These are phyloP conservation scores for Globisporangium abappressorium DNA, from an alignment of 352 stramenopile genomes.

Conservation along the genomic window DNA sequence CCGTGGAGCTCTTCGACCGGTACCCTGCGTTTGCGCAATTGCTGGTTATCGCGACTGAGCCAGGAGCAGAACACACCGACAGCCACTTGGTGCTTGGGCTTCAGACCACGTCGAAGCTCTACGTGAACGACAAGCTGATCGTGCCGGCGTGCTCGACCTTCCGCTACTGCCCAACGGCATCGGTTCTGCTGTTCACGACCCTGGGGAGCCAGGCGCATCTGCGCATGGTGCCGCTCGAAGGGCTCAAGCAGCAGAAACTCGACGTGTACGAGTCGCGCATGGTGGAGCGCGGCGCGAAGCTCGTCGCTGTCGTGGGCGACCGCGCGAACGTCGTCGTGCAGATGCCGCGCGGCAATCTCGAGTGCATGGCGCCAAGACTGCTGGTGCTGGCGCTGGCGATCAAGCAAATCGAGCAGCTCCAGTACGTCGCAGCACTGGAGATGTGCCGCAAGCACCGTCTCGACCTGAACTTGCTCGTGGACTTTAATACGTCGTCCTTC, in stretches of 20 bases:
- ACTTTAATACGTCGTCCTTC: conserved; percentile 51
- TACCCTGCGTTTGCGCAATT: conserved; percentile 40
- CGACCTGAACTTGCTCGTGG: conserved; percentile 76
- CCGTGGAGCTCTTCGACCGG: conserved; percentile 17
- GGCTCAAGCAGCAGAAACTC: conserved; percentile 17
- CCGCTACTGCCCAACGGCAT: conserved; percentile 35
- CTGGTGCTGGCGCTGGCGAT: conserved; percentile 51
- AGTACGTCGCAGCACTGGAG: conserved; percentile 57
- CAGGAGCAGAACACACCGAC: conserved; percentile 3
- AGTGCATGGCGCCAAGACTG: conserved; percentile 57
- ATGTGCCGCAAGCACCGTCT: conserved; percentile 73
- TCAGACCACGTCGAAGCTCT: conserved; percentile 42
- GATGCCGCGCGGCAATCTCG: conserved; percentile 75
- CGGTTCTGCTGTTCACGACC: conserved; percentile 61
- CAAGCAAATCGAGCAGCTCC: conserved; percentile 33
- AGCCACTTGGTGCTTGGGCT: conserved; percentile 38
- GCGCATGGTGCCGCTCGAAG: conserved; percentile 40
- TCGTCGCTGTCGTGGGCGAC: conserved; percentile 55
- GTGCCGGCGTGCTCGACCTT: conserved; percentile 59
- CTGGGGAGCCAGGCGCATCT: conserved; percentile 56
- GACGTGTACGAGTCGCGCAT: conserved; percentile 34
- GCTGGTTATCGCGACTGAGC: conserved; percentile 17
- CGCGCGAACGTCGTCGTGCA: conserved; percentile 64
- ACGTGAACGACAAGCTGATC: conserved; percentile 42
- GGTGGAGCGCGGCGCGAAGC: conserved; percentile 61